Evolutionary conservation across 768 basidiomycete genomes (phyloP), one percentile per base, ranked within the genome.

Genomic region (Rhizopogon roseolus): DNA sequence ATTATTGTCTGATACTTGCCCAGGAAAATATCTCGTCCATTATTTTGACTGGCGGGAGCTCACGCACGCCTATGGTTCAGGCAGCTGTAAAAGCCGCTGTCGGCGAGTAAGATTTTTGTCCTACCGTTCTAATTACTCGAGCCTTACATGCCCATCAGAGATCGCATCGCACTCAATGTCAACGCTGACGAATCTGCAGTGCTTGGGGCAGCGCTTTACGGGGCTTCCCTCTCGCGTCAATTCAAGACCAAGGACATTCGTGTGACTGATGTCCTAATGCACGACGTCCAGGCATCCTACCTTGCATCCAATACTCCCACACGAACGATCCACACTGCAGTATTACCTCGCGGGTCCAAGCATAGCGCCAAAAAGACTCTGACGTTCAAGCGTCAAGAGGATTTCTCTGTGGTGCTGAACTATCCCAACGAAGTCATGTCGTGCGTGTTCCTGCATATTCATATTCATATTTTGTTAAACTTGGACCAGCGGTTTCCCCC

Each of bases 141-240:
- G 4, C 13, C 57, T 53, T 49, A 55, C 45, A 19, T 42, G 19
- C 43, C 54, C 14, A 14, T 50, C 49, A 88, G 85, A 44, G 81
- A 86, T 50, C 92, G 90, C 70, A 88, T 98, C 54, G 92, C 96
- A 5, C 78, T 87, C 64, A 98, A 98, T 60, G 91, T 99, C 56
- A 98, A 99, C 66, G 88, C 96, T 0, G 97, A 98, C 66, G 97
- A 99, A 72, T 91, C 93, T 0, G 90, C 89, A 25, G 96, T 98
- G 17, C 81, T 99, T 41, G 93, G 88, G 41, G 94, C 96, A 22
- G 96, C 90, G 1, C 84, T 97, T 46, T 85, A 96, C 57, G 97
- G 95, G 14, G 96, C 97, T 4, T 78, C 83, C 22, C 79, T 95
- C 27, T 93, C 88, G 60, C 78, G 88, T 39, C 91, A 91, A 63